Percentiles rank a stretch among this genome's conserved stretches.
Evolutionary conservation across 1,284 basidiomycete genomes (phyloP).

Genomic region (Cutaneotrichosporon sp.): DNA sequence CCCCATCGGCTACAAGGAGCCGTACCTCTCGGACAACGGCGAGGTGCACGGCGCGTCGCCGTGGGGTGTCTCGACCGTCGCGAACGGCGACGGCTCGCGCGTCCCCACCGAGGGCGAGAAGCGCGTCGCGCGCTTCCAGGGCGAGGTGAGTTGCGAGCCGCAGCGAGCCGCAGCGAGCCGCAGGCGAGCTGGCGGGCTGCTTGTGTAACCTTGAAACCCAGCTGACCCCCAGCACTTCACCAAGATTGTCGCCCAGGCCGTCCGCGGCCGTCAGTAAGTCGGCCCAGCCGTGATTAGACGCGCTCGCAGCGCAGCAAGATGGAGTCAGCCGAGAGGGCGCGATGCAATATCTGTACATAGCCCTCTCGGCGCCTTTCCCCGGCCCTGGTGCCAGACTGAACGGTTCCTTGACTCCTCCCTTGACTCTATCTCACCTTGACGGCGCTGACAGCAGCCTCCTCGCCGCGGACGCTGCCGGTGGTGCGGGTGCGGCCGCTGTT

Average conservation of each 20-base stretch:
- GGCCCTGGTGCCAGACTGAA: too few relatives aligned
- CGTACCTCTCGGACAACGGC: constrained; percentile 62
- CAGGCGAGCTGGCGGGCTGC: not conserved
- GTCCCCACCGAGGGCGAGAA: constrained; percentile 64
- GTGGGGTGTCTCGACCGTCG: constrained; percentile 69
- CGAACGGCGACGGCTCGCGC: constrained; percentile 65
- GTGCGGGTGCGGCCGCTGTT: not conserved
- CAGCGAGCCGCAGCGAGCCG: not conserved
- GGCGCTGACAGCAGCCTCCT: constrained; percentile 7
- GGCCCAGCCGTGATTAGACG: not conserved
- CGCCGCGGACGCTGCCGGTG: constrained; percentile 1
- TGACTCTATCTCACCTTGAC: not conserved
- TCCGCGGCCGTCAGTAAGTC: constrained; percentile 47
- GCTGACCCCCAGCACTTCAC: constrained; percentile 43
- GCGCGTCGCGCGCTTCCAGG: constrained; percentile 67
- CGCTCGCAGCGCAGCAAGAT: not conserved
- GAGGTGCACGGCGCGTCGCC: constrained; percentile 70
- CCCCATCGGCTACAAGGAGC: constrained; percentile 71
- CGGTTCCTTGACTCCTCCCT: not conserved
- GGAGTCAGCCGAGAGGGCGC: constrained; percentile 18
- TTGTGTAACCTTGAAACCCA: not conserved
- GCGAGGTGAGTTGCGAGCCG: constrained; percentile 39
- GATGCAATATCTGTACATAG: constrained; percentile 4
- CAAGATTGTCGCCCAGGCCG: constrained; percentile 45
- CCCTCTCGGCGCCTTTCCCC: too few relatives aligned